These are phyloP conservation scores for Reticulascus tulasneorum DNA, from an alignment of 2,329 filamentous ascomycete genomes.

Conservation along the genomic window DNA sequence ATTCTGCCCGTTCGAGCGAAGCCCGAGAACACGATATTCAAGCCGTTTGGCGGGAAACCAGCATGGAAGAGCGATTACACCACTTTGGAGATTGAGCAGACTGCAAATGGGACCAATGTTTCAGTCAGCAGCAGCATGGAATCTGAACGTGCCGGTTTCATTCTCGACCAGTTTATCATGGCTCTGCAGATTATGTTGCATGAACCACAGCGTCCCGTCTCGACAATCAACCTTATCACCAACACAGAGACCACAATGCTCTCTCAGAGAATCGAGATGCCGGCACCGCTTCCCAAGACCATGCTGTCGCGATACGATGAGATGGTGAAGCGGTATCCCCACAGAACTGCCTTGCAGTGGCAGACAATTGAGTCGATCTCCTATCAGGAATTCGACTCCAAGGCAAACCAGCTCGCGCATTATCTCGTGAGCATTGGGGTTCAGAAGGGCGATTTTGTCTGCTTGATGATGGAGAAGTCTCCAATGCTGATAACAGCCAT, in stretches of 20 bases:
- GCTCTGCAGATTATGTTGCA: conserved; percentile 1
- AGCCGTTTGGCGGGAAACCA: conserved; percentile 1
- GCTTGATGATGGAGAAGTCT: conserved; percentile 14
- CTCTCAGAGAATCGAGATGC: neutral
- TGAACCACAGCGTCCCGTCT: neutral
- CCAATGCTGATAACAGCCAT: conserved; percentile 14
- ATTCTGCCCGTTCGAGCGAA: conserved; percentile 2
- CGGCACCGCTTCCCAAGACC: conserved; percentile 6
- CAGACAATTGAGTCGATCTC: conserved; percentile 3
- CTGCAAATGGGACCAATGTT: neutral
- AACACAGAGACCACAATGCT: conserved; percentile 3
- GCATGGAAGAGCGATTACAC: conserved; percentile 2
- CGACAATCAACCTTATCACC: conserved; percentile 1
- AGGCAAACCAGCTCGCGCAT: conserved; percentile 5
- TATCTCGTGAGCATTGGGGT: neutral
- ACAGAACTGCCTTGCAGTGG: conserved; percentile 6
- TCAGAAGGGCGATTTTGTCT: conserved; percentile 1
- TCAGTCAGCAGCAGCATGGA: conserved; percentile 7
- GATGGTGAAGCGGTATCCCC: neutral
- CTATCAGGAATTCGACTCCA: conserved; percentile 1
- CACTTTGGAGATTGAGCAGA: conserved; percentile 2
- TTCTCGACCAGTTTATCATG: conserved; percentile 5
- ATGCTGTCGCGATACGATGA: conserved; percentile 7
- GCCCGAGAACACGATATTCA: conserved; percentile 4
- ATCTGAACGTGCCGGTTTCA: conserved; percentile 3